Base-by-base conservation (phyloP, 371 early-diverging fungal genomes). In the Mortierella sp. region DNA sequence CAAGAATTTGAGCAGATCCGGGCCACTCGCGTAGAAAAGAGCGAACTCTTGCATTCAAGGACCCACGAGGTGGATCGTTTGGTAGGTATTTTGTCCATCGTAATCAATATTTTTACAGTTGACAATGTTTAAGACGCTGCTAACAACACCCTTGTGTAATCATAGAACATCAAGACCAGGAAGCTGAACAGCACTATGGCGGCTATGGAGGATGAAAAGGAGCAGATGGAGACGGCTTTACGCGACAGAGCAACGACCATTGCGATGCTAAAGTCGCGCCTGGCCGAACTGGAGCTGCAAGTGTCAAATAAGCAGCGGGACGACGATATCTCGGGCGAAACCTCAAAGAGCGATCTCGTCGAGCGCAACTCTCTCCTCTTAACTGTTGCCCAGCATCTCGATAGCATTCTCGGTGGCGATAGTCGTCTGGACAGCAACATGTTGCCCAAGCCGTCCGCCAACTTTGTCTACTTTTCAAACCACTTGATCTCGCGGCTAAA, bases 291-390 rank as follows among this genome's bases (percentile, higher is more conserved):
- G 53, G 84, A 84, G 48, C 63, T 78, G 13, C 70, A 83, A 31
- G 55, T 76, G 19, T 58, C 76, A 1, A 64, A 84, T 64, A 84
- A 71, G 7, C 79, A 83, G 40, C 52, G 68, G 48, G 66, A 71
- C 24, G 84, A 79, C 10, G 74, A 79, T 7, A 24, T 24, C 10
- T 44, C 70, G 2, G 53, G 64, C 1, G 74, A 73, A 53, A 29
- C 70, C 3, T 66, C 85, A 11, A 85, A 77, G 61, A 69, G 58
- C 19, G 84, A 76, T 34, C 80, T 87, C 14, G 66, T 70, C 1
- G 86, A 87, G 53, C 83, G 87, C 26, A 84, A 87, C 67, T 79
- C 84, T 16, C 74, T 87, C 37, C 80, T 87, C 22, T 47, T 85
- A 14, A 76, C 74, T 6, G 80, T 80, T 8, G 76, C 79, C 4